Evolutionary conservation across 345 rosid genomes (phyloP).

Genomic region (Lagerstroemia speciosa): DNA sequence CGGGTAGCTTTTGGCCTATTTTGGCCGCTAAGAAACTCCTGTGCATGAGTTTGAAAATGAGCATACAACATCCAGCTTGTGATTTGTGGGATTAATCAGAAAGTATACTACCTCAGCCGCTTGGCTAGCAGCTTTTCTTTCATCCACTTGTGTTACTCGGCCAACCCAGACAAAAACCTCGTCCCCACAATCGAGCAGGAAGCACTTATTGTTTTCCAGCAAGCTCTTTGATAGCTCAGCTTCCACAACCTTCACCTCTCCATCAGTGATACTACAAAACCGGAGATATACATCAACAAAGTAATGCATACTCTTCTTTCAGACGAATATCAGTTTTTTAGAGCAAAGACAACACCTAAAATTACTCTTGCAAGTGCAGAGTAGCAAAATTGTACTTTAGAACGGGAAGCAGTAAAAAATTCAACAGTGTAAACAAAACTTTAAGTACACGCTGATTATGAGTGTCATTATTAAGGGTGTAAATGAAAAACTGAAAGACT

Average conservation of each 20-base stretch:
- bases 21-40: constrained; percentile 73
- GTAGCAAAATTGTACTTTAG: neutral
- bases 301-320: neutral
- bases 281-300: neutral
- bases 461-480: neutral
- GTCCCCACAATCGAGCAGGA: constrained; percentile 72
- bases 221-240: constrained; percentile 68
- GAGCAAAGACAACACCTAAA: neutral
- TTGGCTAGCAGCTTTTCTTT: constrained; percentile 81
- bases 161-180: constrained; percentile 98
- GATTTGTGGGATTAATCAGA: constrained; percentile 8
- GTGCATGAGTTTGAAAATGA: constrained; percentile 26
- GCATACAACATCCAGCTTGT: constrained; percentile 10
- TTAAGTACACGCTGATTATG: neutral
- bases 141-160: constrained; percentile 93
- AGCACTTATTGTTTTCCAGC: constrained; percentile 81
- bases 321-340: neutral
- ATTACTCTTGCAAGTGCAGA: neutral
- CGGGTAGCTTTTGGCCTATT: constrained; percentile 81
- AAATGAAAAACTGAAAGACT: no score
- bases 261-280: constrained; percentile 51
- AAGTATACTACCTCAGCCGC: constrained; percentile 63
- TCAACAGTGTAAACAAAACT: neutral
- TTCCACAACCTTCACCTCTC: constrained; percentile 50
- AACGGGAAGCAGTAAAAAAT: neutral